These are phyloP conservation scores for Miscanthus sacchariflorus DNA, from an alignment of 202 grass and related monocot species.

Conservation along the genomic window DNA sequence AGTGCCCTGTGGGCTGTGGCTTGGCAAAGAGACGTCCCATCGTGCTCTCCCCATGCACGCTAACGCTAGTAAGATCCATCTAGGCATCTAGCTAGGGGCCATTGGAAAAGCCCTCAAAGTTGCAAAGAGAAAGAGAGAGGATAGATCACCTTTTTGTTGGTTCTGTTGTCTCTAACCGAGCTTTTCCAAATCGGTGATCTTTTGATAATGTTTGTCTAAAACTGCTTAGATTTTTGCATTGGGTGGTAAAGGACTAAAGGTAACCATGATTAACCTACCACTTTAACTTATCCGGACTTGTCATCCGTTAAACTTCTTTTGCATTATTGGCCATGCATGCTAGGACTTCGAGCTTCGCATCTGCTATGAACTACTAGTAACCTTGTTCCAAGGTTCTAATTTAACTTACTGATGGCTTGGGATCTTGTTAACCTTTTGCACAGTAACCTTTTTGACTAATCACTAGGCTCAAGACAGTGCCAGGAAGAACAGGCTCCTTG, in stretches of 20 bases:
- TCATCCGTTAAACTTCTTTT: conserved; percentile 47
- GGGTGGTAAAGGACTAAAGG: conserved; percentile 31
- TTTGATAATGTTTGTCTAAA: conserved; percentile 12
- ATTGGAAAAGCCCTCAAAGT: conserved; percentile 42
- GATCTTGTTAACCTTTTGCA: conserved; percentile 50
- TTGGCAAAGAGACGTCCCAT: conserved; percentile 46
- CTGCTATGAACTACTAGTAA: conserved; percentile 11
- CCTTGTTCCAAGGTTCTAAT: conserved; percentile 51
- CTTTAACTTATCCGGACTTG: conserved; percentile 35
- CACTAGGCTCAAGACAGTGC: conserved; percentile 47
- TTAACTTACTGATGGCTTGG: conserved; percentile 42
- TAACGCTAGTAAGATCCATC: conserved; percentile 37
- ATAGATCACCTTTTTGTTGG: conserved; percentile 53
- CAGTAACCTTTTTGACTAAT: conserved; percentile 52
- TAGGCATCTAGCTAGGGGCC: conserved; percentile 47
- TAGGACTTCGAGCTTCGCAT: conserved; percentile 48
- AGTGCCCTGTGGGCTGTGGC: conserved; percentile 15
- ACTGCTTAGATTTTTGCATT: not conserved
- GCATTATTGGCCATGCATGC: conserved; percentile 20
- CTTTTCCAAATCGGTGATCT: conserved; percentile 32
- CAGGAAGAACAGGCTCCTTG: conserved; percentile 27
- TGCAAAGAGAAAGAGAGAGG: conserved; percentile 41
- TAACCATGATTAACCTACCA: conserved; percentile 51
- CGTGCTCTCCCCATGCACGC: conserved; percentile 33
- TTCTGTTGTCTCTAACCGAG: conserved; percentile 49